Evolutionary conservation across 768 basidiomycete species (phyloP), one percentile per base, ranked within the genome.

Genomic region (Lanmaoa pseudosensibilis): DNA sequence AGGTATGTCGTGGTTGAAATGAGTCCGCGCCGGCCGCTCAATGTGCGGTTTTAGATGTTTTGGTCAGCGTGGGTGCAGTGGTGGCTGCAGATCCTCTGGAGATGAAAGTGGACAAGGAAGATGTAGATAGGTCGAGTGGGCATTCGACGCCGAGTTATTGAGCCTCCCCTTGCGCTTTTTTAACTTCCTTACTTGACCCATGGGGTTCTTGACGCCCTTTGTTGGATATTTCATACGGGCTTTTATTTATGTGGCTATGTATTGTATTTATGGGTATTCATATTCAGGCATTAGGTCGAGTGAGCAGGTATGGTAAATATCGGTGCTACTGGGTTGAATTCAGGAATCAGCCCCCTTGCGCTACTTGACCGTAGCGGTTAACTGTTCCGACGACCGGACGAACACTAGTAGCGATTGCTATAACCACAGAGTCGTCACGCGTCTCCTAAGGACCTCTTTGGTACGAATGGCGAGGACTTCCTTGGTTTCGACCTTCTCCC

Each of bases 401-500:
- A 5, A 27, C 27, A 6, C 27, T 27, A 27, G 5, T 6, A 6
- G 6, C 27, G 27, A 27, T 27, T n/a, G 5, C 45, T 67, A 59
- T 50, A 68, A 32, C 61, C 63, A 66, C n/a, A 68, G 33, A 7
- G 55, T 62, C 16, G 46, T 52, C 4, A 59, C 50, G 13, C 1
- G 46, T 38, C 37, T 54, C 46, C 57, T 55, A 27, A 62, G 4
- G n/a, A 65, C 56, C 34, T 61, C 55, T 50, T 57, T 62, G 10
- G 63, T 65, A 23, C 36, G 57, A 38, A 66, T 65, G 12, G 57
- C 54, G 13, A 68, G 10, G 37, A 66, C 49, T n/a, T 59, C 39
- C 38, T 27, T 49, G 1, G 65, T 65, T 19, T 59, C 59, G 1
- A 59, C 60, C 41, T 62, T 68, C 11, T 65, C 57, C 65, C 66